phyloP scores from a whole-genome alignment of 2,329 filamentous ascomycete species.

The Claviceps humidiphila region DNA sequence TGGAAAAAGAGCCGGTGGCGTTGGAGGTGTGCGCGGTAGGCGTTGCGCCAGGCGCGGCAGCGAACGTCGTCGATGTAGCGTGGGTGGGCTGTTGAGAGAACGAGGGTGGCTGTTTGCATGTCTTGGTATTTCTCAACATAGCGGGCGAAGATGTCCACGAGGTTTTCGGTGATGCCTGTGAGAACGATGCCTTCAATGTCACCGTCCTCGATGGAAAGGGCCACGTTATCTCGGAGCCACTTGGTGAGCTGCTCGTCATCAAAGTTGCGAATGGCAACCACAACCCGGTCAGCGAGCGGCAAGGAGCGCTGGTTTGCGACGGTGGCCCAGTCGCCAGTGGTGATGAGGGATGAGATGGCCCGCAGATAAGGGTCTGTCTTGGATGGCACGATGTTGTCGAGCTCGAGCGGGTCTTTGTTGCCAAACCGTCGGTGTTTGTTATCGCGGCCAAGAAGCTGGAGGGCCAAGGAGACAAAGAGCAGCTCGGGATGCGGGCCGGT shows the following conservation, averaged over 20 bases:
- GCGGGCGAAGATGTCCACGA: conserved; percentile 62
- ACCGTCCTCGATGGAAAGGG: conserved; percentile 47
- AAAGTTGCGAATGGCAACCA: conserved; percentile 57
- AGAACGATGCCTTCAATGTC: conserved; percentile 68
- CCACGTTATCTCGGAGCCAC: conserved; percentile 56
- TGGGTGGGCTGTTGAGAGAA: conserved; percentile 61
- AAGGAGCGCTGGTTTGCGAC: conserved; percentile 63
- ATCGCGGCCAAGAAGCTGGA: conserved; percentile 47
- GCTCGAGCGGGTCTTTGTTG: conserved; percentile 39
- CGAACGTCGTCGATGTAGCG: conserved; percentile 66
- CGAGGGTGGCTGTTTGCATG: conserved; percentile 64
- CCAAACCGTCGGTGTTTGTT: conserved; percentile 20
- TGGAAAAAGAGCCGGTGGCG: conserved; percentile 62
- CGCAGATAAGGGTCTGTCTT: conserved; percentile 67
- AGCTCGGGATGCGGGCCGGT: conserved; percentile 51
- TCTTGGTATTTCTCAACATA: conserved; percentile 67
- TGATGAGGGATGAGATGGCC: conserved; percentile 65
- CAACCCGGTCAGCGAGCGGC: conserved; percentile 60
- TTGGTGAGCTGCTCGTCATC: conserved; percentile 46
- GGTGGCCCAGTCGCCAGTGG: conserved; percentile 61
- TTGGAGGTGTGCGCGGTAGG: conserved; percentile 59
- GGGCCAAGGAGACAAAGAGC: conserved; percentile 52
- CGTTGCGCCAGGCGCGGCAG: conserved; percentile 58
- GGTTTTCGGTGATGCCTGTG: conserved; percentile 59
- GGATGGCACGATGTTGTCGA: conserved; percentile 45